Conservation (phyloP, 2,329 filamentous ascomycete genomes). For the Cadophora sp. region DNA sequence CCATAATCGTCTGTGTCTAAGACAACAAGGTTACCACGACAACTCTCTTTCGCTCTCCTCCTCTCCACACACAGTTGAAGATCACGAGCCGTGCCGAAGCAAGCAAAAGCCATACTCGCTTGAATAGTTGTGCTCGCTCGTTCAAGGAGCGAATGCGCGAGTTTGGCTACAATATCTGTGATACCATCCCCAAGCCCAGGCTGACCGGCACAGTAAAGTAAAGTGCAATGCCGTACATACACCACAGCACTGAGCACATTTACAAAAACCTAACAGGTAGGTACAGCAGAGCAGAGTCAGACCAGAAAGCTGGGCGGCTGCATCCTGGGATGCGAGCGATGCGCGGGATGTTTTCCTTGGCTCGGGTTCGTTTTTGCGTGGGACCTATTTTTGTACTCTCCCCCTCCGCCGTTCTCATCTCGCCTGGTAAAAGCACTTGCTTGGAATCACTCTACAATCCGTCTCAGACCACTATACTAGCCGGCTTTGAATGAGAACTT, state of each 20-base stretch:
- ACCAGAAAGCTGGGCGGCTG: background rate
- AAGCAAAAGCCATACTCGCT: too few relatives aligned
- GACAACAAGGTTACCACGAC: slow-evolving; percentile 1
- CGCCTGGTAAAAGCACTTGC: background rate
- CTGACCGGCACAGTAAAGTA: background rate
- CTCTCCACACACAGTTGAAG: background rate
- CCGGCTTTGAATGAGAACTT: background rate
- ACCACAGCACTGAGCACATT: background rate
- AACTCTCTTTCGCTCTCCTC: too few relatives aligned
- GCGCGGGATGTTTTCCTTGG: slow-evolving; percentile 1
- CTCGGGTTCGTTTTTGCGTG: background rate
- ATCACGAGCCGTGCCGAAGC: background rate
- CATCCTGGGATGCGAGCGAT: background rate
- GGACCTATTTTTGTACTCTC: slow-evolving; percentile 13
- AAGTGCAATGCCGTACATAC: background rate
- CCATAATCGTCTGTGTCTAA: background rate
- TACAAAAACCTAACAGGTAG: background rate
- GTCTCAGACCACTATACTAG: background rate
- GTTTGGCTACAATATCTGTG: background rate
- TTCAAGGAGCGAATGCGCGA: background rate
- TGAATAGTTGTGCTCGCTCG: too few relatives aligned
- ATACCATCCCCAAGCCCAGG: background rate
- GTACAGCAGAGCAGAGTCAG: background rate
- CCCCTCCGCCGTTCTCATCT: background rate
- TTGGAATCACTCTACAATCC: background rate